phyloP scores from a whole-genome alignment of 306 rosid species.

The Herpetospermum pedunculosum region DNA sequence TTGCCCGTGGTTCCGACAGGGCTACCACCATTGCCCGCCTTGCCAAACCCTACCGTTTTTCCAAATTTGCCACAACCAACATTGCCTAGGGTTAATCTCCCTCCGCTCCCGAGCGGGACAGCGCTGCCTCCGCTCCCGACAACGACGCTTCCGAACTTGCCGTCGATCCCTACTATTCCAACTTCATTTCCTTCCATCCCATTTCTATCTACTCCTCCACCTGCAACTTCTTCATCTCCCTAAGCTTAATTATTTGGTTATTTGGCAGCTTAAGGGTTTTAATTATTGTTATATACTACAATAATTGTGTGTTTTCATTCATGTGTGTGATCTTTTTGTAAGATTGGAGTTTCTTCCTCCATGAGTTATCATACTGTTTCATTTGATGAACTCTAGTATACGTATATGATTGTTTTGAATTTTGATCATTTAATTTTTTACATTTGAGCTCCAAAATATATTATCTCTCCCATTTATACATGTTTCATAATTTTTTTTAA shows the following conservation, averaged over 20 bases:
- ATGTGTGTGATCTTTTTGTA: neutral
- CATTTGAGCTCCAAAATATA: no score
- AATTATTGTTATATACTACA: neutral
- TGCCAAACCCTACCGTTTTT: neutral
- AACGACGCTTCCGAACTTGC: neutral
- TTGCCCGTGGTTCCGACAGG: neutral
- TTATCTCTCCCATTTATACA: no score
- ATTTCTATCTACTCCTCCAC: conserved; percentile 9
- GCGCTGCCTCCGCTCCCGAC: neutral
- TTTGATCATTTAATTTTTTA: neutral
- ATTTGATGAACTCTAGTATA: neutral
- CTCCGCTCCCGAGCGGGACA: neutral
- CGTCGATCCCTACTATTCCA: neutral
- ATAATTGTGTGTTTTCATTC: neutral
- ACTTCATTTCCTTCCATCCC: neutral
- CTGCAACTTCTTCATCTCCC: conserved; percentile 7
- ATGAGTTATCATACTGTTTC: neutral
- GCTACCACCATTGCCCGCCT: neutral
- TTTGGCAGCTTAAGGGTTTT: neutral
- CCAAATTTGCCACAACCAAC: conserved; percentile 10
- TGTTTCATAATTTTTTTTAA: no score
- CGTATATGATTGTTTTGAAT: neutral
- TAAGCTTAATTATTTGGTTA: neutral
- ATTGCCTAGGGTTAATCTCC: neutral
- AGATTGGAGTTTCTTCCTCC: neutral